Evolutionary conservation across 1,284 basidiomycete genomes (phyloP), one percentile per base, ranked within the genome.

Genomic region (Leccinum fuscescens): DNA sequence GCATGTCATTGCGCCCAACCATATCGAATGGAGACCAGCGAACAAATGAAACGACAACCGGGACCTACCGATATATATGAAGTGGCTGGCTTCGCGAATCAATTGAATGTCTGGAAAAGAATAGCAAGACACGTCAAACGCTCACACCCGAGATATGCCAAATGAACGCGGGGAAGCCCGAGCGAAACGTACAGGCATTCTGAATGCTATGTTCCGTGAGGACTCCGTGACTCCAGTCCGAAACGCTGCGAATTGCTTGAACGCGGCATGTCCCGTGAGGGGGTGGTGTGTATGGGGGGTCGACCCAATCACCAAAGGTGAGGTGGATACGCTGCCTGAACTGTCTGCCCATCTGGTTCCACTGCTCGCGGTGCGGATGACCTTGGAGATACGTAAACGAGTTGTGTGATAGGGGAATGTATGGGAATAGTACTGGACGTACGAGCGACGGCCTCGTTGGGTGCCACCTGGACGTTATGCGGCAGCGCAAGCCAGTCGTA

Each of bases 221-320:
- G 22, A 94, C 90, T 17, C 94, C 94, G 70, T 94, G 92, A 70
- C 89, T 92, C 94, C 94, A 97, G 75, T 97, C 94, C 3, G 82
- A 86, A 15, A 94, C 89, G 63, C 91, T 93, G 56, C 94, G 83
- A 33, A 93, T 80, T 17, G 84, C 91, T 75, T 95, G 93, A 15
- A 94, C 88, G 27, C 78, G 79, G 67, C 87, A 88, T 8, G 78
- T 79, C 1, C 81, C 80, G 15, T 82, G 76, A 9, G 77, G 76
- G 1, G 79, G 74, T 5, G 72, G 72, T 3, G 73, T 65, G 62
- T 84, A 83, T 33, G 77, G 78, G 24, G 73, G 67, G 17, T 77
- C 78, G 14, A 68, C 68, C 6, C 69, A 67, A 9, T 77, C 75
- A 14, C 69, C 74, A 2, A 68, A 69, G 5, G 73, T 65, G 3